Conservation (phyloP, 1,139 yeast genomes). For the Suhomyces wounanorum region DNA sequence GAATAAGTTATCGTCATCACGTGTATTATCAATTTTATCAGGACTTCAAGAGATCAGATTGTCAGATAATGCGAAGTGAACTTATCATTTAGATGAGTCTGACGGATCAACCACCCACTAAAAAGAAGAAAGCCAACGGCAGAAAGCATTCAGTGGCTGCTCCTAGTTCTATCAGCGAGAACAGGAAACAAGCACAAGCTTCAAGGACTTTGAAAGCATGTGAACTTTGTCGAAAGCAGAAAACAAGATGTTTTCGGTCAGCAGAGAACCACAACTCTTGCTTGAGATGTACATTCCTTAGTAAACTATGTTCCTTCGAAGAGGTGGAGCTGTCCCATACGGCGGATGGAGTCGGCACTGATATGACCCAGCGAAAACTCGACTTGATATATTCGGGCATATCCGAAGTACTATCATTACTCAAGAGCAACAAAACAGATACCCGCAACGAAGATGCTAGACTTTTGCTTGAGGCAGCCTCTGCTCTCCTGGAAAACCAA, state of each 20-base stretch:
- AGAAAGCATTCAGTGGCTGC: neutral
- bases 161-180: slow-evolving; percentile 8
- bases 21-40: neutral
- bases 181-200: slow-evolving; percentile 26
- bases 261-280: slow-evolving; percentile 49
- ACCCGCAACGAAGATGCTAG: slow-evolving; percentile 23
- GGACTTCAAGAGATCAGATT: neutral
- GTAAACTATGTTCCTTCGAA: slow-evolving; percentile 54
- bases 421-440: slow-evolving; percentile 19
- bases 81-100: neutral
- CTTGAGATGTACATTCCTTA: slow-evolving; percentile 56
- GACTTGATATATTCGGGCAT: slow-evolving; percentile 37
- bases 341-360: slow-evolving; percentile 2
- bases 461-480: slow-evolving; percentile 27
- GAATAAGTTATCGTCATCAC: no score
- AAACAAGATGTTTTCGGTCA: slow-evolving; percentile 62
- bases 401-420: slow-evolving; percentile 29
- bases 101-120: neutral
- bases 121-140: slow-evolving; percentile 1
- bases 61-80: neutral
- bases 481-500: neutral
- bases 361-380: slow-evolving; percentile 16
- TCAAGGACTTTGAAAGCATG: slow-evolving; percentile 61
- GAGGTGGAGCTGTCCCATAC: slow-evolving; percentile 14
- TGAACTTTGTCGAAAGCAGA: slow-evolving; percentile 58